Conservation (phyloP, 108 stramenopile genomes). For the Cylindrotheca fusiformis region DNA sequence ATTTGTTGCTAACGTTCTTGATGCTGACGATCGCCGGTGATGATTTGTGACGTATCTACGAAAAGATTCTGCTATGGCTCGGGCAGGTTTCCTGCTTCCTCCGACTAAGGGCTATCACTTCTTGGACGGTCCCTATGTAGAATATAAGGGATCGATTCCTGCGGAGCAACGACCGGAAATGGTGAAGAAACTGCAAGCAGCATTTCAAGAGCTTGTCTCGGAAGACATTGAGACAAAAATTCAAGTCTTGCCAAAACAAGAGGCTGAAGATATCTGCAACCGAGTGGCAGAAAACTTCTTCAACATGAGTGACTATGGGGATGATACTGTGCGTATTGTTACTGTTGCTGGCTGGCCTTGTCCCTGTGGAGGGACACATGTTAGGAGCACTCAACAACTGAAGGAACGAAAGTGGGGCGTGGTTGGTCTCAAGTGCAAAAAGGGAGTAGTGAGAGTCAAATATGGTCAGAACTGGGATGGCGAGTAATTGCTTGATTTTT, state of each 20-base stretch:
- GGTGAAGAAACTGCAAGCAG: constrained; percentile 39
- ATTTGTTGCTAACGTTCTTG: too few species aligned
- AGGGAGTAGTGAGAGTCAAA: constrained; percentile 66
- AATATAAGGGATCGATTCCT: constrained; percentile 59
- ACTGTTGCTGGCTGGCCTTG: constrained; percentile 68
- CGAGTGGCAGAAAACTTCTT: constrained; percentile 41
- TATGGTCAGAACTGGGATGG: constrained; percentile 48
- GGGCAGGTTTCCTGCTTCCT: constrained; percentile 36
- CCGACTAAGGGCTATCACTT: constrained; percentile 83
- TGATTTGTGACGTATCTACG: too few species aligned
- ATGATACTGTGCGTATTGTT: constrained; percentile 53
- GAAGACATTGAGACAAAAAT: constrained; percentile 63
- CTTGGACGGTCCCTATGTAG: constrained; percentile 81
- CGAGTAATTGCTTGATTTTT: too few species aligned
- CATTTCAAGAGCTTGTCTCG: constrained; percentile 57
- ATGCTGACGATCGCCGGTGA: too few species aligned
- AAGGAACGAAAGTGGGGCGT: constrained; percentile 63
- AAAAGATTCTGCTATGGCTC: constrained; percentile 79
- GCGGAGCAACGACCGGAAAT: constrained; percentile 36
- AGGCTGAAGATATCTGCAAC: constrained; percentile 51
- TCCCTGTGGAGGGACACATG: constrained; percentile 83
- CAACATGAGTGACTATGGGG: constrained; percentile 32
- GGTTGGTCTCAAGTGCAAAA: constrained; percentile 65
- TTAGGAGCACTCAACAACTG: constrained; percentile 48
- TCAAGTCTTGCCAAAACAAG: constrained; percentile 36